A percentile compares a stretch with the other conserved stretches of the same genome.
phyloP scores from a whole-genome alignment of 116 monocot species.

The Zostera marina region DNA sequence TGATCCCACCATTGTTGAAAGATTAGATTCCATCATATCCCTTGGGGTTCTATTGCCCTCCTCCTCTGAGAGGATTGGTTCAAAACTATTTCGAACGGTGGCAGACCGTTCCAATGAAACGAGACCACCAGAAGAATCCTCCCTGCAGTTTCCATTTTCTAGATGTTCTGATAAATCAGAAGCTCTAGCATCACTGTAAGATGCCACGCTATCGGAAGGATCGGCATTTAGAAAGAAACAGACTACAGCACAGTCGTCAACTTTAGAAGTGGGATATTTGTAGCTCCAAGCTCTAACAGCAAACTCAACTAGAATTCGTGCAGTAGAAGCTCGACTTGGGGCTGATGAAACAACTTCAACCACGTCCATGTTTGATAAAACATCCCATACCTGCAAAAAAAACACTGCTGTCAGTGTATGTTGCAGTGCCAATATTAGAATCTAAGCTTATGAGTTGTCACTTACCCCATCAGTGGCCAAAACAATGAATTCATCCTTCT shows the following conservation, averaged over 20 bases:
- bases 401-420: not conserved
- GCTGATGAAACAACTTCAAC: conserved; percentile 42
- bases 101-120: conserved; percentile 6
- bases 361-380: conserved; percentile 56
- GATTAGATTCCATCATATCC: not conserved
- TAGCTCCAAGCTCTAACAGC: conserved; percentile 48
- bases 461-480: conserved; percentile 92
- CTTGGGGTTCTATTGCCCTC: conserved; percentile 1
- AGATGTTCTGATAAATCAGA: not conserved
- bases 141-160: not conserved
- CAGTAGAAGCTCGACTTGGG: conserved; percentile 31
- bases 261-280: conserved; percentile 48
- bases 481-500: conserved; percentile 70
- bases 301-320: conserved; percentile 47
- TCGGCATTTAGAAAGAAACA: conserved; percentile 29
- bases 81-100: conserved; percentile 3
- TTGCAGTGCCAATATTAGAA: not conserved
- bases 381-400: conserved; percentile 69
- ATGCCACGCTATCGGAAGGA: not conserved
- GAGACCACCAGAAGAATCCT: not conserved
- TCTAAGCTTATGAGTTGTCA: not conserved
- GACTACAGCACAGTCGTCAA: conserved; percentile 73
- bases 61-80: not conserved
- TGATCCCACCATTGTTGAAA: conserved; percentile 1
- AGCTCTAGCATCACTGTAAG: conserved; percentile 6